Evolutionary conservation across 306 rosid genomes (phyloP), one percentile per base, ranked within the genome.

Genomic region (Trifolium fragiferum): DNA sequence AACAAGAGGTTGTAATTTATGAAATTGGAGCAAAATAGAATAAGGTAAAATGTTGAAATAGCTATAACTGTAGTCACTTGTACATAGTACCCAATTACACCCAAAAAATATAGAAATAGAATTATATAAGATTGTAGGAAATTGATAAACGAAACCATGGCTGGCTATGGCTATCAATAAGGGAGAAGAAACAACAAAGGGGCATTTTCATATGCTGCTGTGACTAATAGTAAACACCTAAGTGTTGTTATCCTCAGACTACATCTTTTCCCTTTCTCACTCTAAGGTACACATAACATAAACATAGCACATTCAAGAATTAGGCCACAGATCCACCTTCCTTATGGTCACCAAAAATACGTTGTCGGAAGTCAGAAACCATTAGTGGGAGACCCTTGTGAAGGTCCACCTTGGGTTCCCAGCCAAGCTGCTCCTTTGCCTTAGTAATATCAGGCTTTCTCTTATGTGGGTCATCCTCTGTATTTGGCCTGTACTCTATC

Each of bases 391-490:
- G 98, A 3, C 98, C 98, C 86, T 89, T 91, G 43, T 61, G 92
- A 1, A 93, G 91, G 66, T 90, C 86, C 8, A 93, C 96, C 90
- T 91, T 89, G 9, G 98, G 98, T 74, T 93, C 83, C 98, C 98
- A 93, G 6, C 96, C 98, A 5, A 91, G 94, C 2, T 73, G 83
- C 49, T 93, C 97, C 80, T 93, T 91, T 0, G 98, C 98, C 81
- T 75, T 91, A 23, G 75, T 63, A 53, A 93, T 91, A 57, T 93
- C 97, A 13, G 98, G 98, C 86, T 93, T 93, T 87, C 98, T 89
- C 87, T 91, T 93, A 89, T 91, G 98, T 1, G 98, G 98, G 80
- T 93, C 97, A 69, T 93, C 98, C 78, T 90, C 97, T 49, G 98
- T 93, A 88, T 93, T 93, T 6, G 92, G 87, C 80, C 81, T 89